Conservation (phyloP, 2,329 filamentous ascomycete genomes). For the Exserohilum turcica region DNA sequence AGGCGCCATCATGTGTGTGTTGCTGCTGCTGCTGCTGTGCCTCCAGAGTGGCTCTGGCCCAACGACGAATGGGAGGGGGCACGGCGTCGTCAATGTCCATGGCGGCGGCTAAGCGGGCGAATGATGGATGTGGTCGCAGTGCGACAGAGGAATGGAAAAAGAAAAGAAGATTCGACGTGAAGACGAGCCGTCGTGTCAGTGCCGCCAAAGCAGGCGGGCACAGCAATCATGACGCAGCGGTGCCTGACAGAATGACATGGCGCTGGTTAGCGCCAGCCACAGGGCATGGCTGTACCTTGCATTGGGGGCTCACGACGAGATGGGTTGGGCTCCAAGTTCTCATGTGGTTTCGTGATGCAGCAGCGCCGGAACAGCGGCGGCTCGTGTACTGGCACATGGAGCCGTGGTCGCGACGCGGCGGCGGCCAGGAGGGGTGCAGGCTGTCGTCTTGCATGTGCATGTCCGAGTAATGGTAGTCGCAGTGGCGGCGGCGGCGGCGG, state of each 20-base stretch:
- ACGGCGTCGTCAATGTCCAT: constrained; percentile 26
- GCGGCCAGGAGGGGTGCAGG: neutral
- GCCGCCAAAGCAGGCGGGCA: constrained; percentile 4
- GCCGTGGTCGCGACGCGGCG: neutral
- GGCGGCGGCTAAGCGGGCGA: constrained; percentile 11
- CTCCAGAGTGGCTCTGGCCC: constrained; percentile 25
- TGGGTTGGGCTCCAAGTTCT: neutral
- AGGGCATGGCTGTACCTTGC: constrained; percentile 14
- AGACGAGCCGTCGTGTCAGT: constrained; percentile 8
- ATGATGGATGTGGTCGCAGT: constrained; percentile 4
- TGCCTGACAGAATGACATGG: constrained; percentile 10
- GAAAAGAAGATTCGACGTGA: constrained; percentile 3
- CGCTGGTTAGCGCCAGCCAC: constrained; percentile 10
- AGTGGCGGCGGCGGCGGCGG: too few relatives aligned
- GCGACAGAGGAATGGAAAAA: constrained; percentile 3
- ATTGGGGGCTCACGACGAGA: constrained; percentile 5
- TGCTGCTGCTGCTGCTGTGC: constrained; percentile 19
- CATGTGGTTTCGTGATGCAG: constrained; percentile 3
- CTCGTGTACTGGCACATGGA: neutral
- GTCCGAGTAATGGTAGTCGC: too few relatives aligned
- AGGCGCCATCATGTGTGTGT: constrained; percentile 14
- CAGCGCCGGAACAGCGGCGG: neutral
- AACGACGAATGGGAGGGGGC: constrained; percentile 26
- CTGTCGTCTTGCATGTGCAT: neutral
- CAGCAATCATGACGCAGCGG: constrained; percentile 14